Percentiles rank a stretch among this genome's conserved stretches.
Conservation (phyloP, 352 stramenopile species). For the Pythium graminicola region DNA sequence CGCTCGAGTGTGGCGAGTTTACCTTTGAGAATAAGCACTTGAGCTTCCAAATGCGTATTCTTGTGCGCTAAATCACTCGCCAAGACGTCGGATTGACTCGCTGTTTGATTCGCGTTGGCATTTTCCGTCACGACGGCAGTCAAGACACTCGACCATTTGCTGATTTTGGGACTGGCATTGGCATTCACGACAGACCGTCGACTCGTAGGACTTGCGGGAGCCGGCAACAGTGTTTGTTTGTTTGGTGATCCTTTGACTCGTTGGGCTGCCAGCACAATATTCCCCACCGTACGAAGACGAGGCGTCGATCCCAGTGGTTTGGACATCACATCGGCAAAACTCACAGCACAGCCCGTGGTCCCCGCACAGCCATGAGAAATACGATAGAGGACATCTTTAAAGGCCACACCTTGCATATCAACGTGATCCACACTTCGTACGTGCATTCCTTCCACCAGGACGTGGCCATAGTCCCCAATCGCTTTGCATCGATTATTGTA, state of each 20-base stretch:
- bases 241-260: not conserved
- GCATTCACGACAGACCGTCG: constrained; percentile 13
- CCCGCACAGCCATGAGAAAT: constrained; percentile 15
- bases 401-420: constrained; percentile 35
- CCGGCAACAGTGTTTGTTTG: not conserved
- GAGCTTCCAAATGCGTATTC: constrained; percentile 11
- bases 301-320: not conserved
- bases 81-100: constrained; percentile 13
- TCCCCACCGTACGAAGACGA: constrained; percentile 14
- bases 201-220: not conserved
- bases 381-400: constrained; percentile 42
- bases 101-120: not conserved
- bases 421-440: constrained; percentile 43
- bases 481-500: constrained; percentile 46
- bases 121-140: constrained; percentile 5
- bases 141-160: constrained; percentile 23
- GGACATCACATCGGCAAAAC: constrained; percentile 35
- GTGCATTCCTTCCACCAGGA: constrained; percentile 34
- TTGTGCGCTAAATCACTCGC: constrained; percentile 17
- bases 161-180: constrained; percentile 15
- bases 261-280: constrained; percentile 23
- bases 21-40: constrained; percentile 13
- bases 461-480: constrained; percentile 38
- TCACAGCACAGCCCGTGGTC: constrained; percentile 36
- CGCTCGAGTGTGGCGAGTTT: constrained; percentile 2